Conservation (phyloP, 805 yeast species). For the Metschnikowia lunata region DNA sequence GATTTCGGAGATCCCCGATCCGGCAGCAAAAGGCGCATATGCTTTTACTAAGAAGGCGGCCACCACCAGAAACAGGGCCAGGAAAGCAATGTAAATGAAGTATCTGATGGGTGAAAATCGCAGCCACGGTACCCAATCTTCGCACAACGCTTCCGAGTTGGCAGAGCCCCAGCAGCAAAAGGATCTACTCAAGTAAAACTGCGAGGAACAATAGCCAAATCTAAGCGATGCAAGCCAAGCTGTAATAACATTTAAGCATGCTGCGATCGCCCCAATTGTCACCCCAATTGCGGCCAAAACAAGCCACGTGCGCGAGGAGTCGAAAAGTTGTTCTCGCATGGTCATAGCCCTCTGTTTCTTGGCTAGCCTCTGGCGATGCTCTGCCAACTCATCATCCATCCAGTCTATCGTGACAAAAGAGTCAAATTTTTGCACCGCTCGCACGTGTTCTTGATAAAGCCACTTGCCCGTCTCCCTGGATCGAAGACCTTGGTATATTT, state of each 20-base stretch:
- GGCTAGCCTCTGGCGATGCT: slow-evolving; percentile 35
- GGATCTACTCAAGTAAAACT: slow-evolving; percentile 63
- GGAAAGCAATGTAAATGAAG: slow-evolving; percentile 51
- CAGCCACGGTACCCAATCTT: slow-evolving; percentile 70
- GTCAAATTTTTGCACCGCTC: slow-evolving; percentile 48
- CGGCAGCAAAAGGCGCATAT: slow-evolving; percentile 89
- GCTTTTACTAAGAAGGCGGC: slow-evolving; percentile 67
- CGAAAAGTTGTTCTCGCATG: slow-evolving; percentile 24
- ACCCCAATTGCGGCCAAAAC: slow-evolving; percentile 73
- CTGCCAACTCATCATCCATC: slow-evolving; percentile 56
- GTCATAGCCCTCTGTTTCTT: slow-evolving; percentile 19
- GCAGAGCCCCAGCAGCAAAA: slow-evolving; percentile 78
- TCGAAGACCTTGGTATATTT: slow-evolving; percentile 16
- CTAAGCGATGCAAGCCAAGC: slow-evolving; percentile 81
- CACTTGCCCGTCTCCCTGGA: slow-evolving; percentile 33
- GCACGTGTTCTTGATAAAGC: slow-evolving; percentile 33
- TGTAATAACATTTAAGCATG: slow-evolving; percentile 72
- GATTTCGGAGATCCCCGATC: slow-evolving; percentile 95
- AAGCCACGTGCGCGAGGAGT: slow-evolving; percentile 59
- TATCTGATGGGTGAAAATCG: slow-evolving; percentile 44
- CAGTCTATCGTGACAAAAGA: slow-evolving; percentile 68
- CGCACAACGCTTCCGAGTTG: slow-evolving; percentile 35
- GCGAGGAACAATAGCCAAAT: slow-evolving; percentile 69
- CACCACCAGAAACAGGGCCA: slow-evolving; percentile 55
- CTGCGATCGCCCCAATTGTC: slow-evolving; percentile 79